These are phyloP conservation scores for Xylaria sp. DNA, from an alignment of 2,329 filamentous ascomycete species.

Conservation along the genomic window DNA sequence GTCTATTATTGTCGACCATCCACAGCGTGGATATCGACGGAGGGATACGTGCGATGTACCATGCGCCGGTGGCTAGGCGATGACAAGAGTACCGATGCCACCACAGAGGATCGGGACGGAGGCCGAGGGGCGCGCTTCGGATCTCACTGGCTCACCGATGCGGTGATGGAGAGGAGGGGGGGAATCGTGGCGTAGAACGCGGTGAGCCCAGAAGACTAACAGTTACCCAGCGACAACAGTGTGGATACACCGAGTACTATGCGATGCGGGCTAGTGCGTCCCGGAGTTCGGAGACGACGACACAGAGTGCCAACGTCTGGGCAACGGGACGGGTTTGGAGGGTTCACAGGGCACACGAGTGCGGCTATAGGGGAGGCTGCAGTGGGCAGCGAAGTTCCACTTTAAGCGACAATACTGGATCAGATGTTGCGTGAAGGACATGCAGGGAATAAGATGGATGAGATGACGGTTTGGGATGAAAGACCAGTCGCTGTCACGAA, in stretches of 20 bases:
- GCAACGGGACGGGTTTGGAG: constrained; percentile 1
- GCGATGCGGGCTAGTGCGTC: constrained; percentile 6
- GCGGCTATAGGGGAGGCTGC: constrained; percentile 7
- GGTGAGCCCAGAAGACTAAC: neutral
- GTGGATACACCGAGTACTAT: neutral
- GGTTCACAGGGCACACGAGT: neutral
- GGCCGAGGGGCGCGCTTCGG: constrained; percentile 4
- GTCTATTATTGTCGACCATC: constrained; percentile 45
- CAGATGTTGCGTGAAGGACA: constrained; percentile 18
- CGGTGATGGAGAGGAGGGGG: neutral
- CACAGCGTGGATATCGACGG: constrained; percentile 57
- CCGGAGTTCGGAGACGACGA: neutral
- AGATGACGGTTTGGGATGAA: neutral
- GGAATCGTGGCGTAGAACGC: neutral
- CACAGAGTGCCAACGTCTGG: neutral
- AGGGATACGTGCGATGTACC: constrained; percentile 41
- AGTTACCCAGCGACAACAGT: neutral
- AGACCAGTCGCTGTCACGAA: constrained; percentile 14
- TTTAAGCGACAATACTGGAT: constrained; percentile 15
- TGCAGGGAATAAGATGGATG: constrained; percentile 8
- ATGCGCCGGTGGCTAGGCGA: constrained; percentile 34
- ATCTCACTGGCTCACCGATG: neutral
- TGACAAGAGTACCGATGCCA: constrained; percentile 12
- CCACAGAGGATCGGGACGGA: constrained; percentile 13
- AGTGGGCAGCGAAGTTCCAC: constrained; percentile 14